Evolutionary conservation across 2,329 filamentous ascomycete genomes (phyloP), one percentile per base, ranked within the genome.

Genomic region (Zymoseptoria tritici): DNA sequence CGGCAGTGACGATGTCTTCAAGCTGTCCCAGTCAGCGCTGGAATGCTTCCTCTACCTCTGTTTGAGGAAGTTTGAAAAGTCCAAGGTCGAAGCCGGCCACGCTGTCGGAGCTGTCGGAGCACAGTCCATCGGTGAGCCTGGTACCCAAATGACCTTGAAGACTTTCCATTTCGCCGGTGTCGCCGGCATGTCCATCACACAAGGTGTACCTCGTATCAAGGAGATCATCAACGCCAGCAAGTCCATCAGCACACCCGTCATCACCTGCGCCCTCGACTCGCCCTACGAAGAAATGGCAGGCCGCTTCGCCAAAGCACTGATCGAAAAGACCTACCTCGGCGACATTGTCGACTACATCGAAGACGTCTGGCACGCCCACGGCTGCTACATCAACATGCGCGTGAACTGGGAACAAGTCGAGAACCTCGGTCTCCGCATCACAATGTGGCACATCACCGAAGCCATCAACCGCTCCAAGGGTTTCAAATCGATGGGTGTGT

Each of bases 101-200:
- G 92, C 94, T 4, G 94, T 99, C 0, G 94, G 94, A 63, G 94
- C 94, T 16, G 91, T 97, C 46, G 94, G 94, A 65, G 94, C 94
- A 1, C 94, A 99, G 75, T 97, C 93, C 1, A 99, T 99, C 68
- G 94, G 94, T 76, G 94, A 99, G 72, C 94, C 94, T 0, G 94
- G 94, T 73, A 99, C 94, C 0, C 94, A 99, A 76, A 99, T 99
- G 94, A 99, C 94, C 1, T 79, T 99, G 64, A 97, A 97, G 78
- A 97, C 94, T 72, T 97, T 97, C 85, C 94, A 97, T 88, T 99
- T 99, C 80, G 94, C 94, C 72, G 94, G 94, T 89, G 94, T 99
- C 64, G 94, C 94, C 51, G 93, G 93, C 74, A 97, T 99, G 94
- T 96, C 91, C 82, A 96, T 99, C 72, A 99, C 94, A 0, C 91